These are phyloP conservation scores for Fusarium protoensiforme DNA, from an alignment of 2,329 filamentous ascomycete genomes.

Conservation along the genomic window DNA sequence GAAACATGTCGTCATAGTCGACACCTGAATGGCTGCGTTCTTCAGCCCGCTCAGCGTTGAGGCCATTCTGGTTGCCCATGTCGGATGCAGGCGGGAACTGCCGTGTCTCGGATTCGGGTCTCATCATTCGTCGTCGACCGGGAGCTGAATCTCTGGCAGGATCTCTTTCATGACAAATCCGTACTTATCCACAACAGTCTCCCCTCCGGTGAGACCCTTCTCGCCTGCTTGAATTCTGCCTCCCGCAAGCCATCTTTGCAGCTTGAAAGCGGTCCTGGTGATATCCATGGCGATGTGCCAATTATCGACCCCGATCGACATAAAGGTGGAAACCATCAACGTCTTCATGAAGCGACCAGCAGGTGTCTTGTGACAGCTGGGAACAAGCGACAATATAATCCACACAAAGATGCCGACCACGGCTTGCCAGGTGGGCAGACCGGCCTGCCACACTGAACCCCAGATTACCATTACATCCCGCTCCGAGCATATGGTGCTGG, in stretches of 20 bases:
- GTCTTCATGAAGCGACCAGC: conserved; percentile 60
- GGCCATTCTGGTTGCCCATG: neutral
- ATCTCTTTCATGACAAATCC: conserved; percentile 36
- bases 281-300: conserved; percentile 58
- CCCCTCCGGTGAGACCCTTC: conserved; percentile 40
- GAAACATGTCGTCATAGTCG: conserved; percentile 40
- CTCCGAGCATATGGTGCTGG: conserved; percentile 52
- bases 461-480: conserved; percentile 57
- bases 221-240: conserved; percentile 21
- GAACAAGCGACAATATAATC: conserved; percentile 57
- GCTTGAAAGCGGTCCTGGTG: conserved; percentile 49
- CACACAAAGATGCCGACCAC: conserved; percentile 62
- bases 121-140: conserved; percentile 16
- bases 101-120: neutral
- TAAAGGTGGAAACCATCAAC: conserved; percentile 54
- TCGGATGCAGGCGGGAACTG: neutral
- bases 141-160: conserved; percentile 32
- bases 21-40: conserved; percentile 3
- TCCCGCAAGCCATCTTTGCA: conserved; percentile 57
- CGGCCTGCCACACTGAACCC: conserved; percentile 59
- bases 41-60: neutral
- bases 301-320: conserved; percentile 60
- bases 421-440: conserved; percentile 57
- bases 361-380: conserved; percentile 51
- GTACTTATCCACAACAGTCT: conserved; percentile 41